Evolutionary conservation across 2,329 filamentous ascomycete genomes (phyloP).

Genomic region (Paraconiothyrium sp.): DNA sequence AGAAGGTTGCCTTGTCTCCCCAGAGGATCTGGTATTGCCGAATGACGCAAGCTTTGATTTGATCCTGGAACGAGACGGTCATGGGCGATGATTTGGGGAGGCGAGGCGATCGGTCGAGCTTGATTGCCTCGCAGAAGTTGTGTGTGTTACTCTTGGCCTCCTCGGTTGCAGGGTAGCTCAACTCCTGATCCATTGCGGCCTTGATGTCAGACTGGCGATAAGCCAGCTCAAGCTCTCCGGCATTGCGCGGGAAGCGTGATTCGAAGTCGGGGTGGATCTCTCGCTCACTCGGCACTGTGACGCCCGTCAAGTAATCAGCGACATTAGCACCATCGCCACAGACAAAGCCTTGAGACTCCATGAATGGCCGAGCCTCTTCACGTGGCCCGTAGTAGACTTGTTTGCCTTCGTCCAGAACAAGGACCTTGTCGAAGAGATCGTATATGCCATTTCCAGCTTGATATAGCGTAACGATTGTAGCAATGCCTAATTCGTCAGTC

Average conservation of each 20-base stretch:
- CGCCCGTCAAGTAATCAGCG: conserved; percentile 79
- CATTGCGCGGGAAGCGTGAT: conserved; percentile 53
- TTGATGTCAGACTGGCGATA: conserved; percentile 64
- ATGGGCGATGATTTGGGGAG: conserved; percentile 65
- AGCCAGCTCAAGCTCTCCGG: conserved; percentile 52
- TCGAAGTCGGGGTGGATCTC: conserved; percentile 53
- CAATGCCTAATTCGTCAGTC: conserved; percentile 59
- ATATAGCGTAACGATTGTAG: conserved; percentile 66
- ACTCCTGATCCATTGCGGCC: conserved; percentile 63
- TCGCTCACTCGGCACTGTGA: conserved; percentile 63
- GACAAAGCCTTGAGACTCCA: conserved; percentile 72
- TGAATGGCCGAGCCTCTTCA: conserved; percentile 68
- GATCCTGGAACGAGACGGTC: conserved; percentile 48
- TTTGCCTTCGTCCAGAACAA: conserved; percentile 77
- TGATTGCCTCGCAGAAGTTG: conserved; percentile 64
- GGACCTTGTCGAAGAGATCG: conserved; percentile 74
- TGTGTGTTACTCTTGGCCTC: conserved; percentile 51
- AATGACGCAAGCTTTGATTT: conserved; percentile 65
- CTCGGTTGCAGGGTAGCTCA: conserved; percentile 65
- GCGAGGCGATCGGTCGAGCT: conserved; percentile 64
- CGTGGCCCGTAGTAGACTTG: conserved; percentile 78
- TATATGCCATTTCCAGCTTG: conserved; percentile 62
- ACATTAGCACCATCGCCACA: conserved; percentile 66
- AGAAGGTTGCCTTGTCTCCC: conserved; percentile 70
- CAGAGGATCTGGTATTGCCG: conserved; percentile 73